These are phyloP conservation scores for Pseudogymnoascus sp. DNA, from an alignment of 2,329 filamentous ascomycete genomes.

Conservation along the genomic window DNA sequence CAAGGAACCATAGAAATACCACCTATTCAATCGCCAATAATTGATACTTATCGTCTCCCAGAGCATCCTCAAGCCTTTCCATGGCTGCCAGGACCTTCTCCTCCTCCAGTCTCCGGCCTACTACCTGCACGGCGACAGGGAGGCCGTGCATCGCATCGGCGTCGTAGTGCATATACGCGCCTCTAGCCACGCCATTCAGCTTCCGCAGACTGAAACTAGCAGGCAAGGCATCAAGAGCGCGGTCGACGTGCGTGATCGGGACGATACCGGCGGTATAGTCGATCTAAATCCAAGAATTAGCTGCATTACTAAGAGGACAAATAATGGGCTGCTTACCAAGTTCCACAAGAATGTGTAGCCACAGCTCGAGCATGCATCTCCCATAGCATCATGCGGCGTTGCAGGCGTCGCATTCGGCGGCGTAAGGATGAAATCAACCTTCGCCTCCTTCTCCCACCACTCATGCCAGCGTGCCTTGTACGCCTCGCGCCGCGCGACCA, in stretches of 20 bases:
- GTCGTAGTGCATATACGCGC: conserved; percentile 82
- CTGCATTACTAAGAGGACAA: neutral
- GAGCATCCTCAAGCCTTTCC: conserved; percentile 66
- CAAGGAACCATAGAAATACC: neutral
- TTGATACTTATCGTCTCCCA: conserved; percentile 49
- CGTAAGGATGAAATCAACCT: conserved; percentile 70
- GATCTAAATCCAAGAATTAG: conserved; percentile 40
- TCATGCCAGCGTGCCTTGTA: conserved; percentile 73
- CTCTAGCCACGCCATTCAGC: conserved; percentile 70
- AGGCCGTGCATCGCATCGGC: conserved; percentile 75
- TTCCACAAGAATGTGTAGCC: conserved; percentile 95
- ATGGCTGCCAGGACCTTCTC: conserved; percentile 80
- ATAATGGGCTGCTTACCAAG: conserved; percentile 44
- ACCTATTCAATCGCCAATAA: conserved; percentile 34
- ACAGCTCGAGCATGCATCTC: conserved; percentile 73
- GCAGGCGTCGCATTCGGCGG: conserved; percentile 88
- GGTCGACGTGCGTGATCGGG: conserved; percentile 78
- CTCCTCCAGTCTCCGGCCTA: conserved; percentile 72
- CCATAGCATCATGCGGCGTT: conserved; percentile 79
- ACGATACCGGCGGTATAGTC: conserved; percentile 80
- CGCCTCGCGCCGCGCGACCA: conserved; percentile 66
- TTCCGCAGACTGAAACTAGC: conserved; percentile 48
- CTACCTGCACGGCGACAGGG: conserved; percentile 77
- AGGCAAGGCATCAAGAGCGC: conserved; percentile 56
- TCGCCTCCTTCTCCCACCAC: conserved; percentile 69